Base-by-base conservation (phyloP, 2,329 filamentous ascomycete genomes). In the Fusarium dimerum region DNA sequence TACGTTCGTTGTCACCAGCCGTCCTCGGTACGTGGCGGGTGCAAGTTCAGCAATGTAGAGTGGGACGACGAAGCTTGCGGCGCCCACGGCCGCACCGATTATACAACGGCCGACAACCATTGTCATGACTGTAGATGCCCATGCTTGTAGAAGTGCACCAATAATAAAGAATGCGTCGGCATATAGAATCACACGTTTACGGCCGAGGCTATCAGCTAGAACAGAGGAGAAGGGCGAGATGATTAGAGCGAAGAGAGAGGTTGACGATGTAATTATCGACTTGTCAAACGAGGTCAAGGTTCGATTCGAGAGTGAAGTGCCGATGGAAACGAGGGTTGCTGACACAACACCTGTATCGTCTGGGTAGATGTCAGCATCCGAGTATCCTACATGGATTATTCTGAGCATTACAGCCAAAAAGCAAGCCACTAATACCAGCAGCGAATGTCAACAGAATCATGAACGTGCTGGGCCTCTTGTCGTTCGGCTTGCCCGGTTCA, bases 41-140 rank as follows among this genome's bases (percentile, higher is more conserved):
- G 90, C 86, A 12, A 96, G 76, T 71, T 97, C 93, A 9, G 89
- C 87, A 54, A 97, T 93, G 72, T 96, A 96, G 62, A 97, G 71
- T 43, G 92, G 92, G 30, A 90, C 87, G 5, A 95, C 89, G 62
- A 95, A 89, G 66, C 87, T 91, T 9, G 88, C 89, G 3, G 85
- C 85, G 15, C 89, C 89, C 1, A 93, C 86, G 0, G 84, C 89
- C 1, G 85, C 76, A 29, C 89, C 89, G 3, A 93, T 86, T 2
- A 92, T 74, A 30, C 82, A 80, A 5, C 89, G 76, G 0, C 89
- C 89, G 0, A 77, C 59, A 0, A 90, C 82, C 87, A 93, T 91
- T 11, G 69, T 67, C 12, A 71, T 61, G 1, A 93, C 86, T 0
- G 78, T 81, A 3, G 63, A 69, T 52, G 83, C 80, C 43, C 73